Evolutionary conservation across 2,329 filamentous ascomycete species (phyloP), one percentile per base, ranked within the genome.

Genomic region (Botryotinia narcissicola): DNA sequence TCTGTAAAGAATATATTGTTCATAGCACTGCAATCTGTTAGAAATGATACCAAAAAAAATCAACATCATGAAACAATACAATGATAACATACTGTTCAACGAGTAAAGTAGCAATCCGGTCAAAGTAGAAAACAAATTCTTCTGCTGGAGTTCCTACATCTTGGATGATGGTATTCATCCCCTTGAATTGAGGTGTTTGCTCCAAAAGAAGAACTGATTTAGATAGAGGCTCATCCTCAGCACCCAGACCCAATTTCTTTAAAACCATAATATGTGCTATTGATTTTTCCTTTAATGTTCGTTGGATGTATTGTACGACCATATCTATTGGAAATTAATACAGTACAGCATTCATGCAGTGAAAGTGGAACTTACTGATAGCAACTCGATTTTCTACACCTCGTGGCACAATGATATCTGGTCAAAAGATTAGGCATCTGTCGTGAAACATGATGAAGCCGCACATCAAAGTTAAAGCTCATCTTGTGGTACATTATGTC

Each of bases 41-140:
- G 73, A n/a, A 71, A 22, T 32, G 14, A 40, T 1, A 57, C n/a
- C 22, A 7, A 29, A 46, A 46, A 18, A 18, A 57, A 57, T 32
- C 35, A 57, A 69, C 0, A 25, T 1, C 1, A 25, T 29, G n/a
- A 68, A 29, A 18, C 48, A 32, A 68, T 10, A 18, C 4, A 35
- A 57, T 32, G 63, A 54, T 46, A 22, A 83, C 87, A 75, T 82
- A 91, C 88, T 90, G 85, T 82, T 98, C 95, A 64, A 98, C 89
- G 40, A 98, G 86, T 70, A 98, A 85, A n/a, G 92, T 90, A 2
- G 93, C 90, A 54, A 98, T 85, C 54, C 96, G 89, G 82, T 99
- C 94, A 82, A 98, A 98, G 83, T 98, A 98, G 83, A 98, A 98
- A 75, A 97, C 93, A 81, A 98, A 98, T 78, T 98, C 95, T 80